Percentiles rank a stretch among this genome's conserved stretches.
Conservation (phyloP, 176 grass and related monocot genomes). For the Musa beccarii region DNA sequence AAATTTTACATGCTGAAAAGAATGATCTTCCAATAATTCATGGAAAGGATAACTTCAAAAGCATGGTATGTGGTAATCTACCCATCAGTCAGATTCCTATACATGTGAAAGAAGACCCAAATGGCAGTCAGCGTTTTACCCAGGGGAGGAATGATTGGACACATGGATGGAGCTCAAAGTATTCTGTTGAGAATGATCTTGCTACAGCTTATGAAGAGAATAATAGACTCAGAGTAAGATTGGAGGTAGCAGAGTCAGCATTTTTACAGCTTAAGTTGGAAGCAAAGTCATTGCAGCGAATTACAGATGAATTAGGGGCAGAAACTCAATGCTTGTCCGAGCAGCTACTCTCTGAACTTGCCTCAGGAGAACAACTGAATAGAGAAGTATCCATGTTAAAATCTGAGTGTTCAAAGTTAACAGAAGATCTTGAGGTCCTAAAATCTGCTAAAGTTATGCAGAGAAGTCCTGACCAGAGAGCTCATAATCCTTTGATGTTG, state of each 20-base stretch:
- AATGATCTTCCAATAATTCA: slow-evolving; percentile 53
- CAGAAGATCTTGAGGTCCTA: slow-evolving; percentile 65
- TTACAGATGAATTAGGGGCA: slow-evolving; percentile 58
- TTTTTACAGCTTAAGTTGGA: slow-evolving; percentile 91
- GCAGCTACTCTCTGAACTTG: slow-evolving; percentile 64
- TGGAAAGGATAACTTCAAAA: slow-evolving; percentile 13
- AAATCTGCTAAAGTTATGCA: slow-evolving; percentile 47
- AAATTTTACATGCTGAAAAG: slow-evolving; percentile 73
- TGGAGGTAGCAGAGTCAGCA: slow-evolving; percentile 79
- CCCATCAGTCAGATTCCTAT: slow-evolving; percentile 40
- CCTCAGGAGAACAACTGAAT: slow-evolving; percentile 64
- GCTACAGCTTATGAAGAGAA: slow-evolving; percentile 63
- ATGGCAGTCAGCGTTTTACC: slow-evolving; percentile 44
- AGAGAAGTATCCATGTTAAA: slow-evolving; percentile 71
- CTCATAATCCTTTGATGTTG: slow-evolving; percentile 3
- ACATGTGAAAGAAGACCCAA: slow-evolving; percentile 34
- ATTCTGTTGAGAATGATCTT: slow-evolving; percentile 51
- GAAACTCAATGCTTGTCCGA: slow-evolving; percentile 62
- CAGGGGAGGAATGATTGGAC: slow-evolving; percentile 82
- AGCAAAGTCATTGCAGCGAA: slow-evolving; percentile 60
- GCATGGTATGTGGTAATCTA: slow-evolving; percentile 34
- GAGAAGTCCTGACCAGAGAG: slow-evolving; percentile 28
- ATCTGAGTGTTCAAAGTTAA: slow-evolving; percentile 68
- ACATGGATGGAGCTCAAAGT: slow-evolving; percentile 60
- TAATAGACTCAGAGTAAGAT: slow-evolving; percentile 52